Percentiles rank a stretch among this genome's conserved stretches.
Conservation (phyloP, 306 rosid species). For the Vigna mungo region DNA sequence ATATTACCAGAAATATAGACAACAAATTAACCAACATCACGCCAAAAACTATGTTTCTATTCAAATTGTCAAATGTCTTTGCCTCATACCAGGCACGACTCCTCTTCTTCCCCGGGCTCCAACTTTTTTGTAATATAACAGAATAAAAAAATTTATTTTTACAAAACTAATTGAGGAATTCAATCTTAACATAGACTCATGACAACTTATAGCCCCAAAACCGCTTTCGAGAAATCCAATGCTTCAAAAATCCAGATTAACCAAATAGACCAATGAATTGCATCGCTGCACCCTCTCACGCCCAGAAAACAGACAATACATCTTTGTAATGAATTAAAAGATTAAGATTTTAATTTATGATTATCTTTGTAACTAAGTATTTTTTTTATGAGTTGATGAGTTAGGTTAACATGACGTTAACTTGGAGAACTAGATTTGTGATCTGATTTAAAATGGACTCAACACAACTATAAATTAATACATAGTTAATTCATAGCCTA, state of each 20-base stretch:
- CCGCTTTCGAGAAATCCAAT: constrained; percentile 26
- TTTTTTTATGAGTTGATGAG: no score
- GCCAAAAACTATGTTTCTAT: constrained; percentile 4
- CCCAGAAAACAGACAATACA: background rate
- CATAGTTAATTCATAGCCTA: no score
- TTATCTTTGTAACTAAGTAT: no score
- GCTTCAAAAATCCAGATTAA: background rate
- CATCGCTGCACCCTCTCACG: background rate
- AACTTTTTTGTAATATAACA: background rate
- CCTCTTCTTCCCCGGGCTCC: background rate
- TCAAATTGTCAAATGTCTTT: constrained; percentile 11
- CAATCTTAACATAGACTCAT: background rate
- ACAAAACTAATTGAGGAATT: background rate
- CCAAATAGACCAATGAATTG: no score
- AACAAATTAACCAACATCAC: background rate
- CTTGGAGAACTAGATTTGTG: no score
- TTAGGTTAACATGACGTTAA: no score
- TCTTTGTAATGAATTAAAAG: no score
- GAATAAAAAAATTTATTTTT: background rate
- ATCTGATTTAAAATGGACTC: no score
- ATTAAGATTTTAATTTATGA: no score
- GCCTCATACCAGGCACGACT: background rate
- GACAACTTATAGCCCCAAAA: background rate
- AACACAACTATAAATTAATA: no score
- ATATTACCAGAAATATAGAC: constrained; percentile 5